phyloP scores from a whole-genome alignment of 768 basidiomycete species.

The Hygrocybe punicea region DNA sequence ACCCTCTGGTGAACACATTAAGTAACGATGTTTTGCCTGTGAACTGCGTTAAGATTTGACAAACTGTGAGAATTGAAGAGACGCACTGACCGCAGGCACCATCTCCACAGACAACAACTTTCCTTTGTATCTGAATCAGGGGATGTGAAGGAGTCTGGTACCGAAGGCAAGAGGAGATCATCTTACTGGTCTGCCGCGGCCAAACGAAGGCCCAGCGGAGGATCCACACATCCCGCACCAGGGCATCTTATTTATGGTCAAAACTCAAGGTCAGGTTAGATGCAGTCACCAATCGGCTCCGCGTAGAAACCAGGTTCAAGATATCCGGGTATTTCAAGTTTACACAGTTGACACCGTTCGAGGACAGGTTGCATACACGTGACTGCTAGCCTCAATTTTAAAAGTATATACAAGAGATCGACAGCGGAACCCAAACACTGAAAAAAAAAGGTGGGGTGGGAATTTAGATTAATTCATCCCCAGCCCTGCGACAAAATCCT shows the following conservation, averaged over 20 bases:
- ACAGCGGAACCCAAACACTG: too few relatives aligned
- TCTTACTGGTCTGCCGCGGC: slow-evolving; percentile 51
- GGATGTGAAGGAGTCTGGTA: background rate
- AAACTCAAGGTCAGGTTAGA: background rate
- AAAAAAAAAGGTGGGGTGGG: too few relatives aligned
- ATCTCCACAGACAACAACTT: slow-evolving; percentile 91
- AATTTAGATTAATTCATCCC: slow-evolving; percentile 18
- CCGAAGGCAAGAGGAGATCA: background rate
- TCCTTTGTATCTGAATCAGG: slow-evolving; percentile 43
- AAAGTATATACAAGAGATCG: too few relatives aligned
- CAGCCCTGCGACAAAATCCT: slow-evolving; percentile 56
- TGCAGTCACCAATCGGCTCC: too few relatives aligned
- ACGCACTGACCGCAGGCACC: slow-evolving; percentile 78
- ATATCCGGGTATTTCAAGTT: too few relatives aligned
- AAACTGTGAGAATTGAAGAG: background rate
- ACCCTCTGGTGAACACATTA: slow-evolving; percentile 86
- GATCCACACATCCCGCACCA: slow-evolving; percentile 50
- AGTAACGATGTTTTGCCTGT: slow-evolving; percentile 78
- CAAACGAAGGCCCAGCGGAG: slow-evolving; percentile 50
- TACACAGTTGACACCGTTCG: too few relatives aligned
- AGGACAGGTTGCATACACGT: too few relatives aligned
- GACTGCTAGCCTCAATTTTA: too few relatives aligned
- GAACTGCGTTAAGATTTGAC: slow-evolving; percentile 11
- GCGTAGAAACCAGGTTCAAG: too few relatives aligned
- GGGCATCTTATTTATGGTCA: slow-evolving; percentile 37